Percentiles rank a stretch among this genome's conserved stretches.
Conservation (phyloP, 176 grass and related monocot species). For the Saccharum spontaneum region DNA sequence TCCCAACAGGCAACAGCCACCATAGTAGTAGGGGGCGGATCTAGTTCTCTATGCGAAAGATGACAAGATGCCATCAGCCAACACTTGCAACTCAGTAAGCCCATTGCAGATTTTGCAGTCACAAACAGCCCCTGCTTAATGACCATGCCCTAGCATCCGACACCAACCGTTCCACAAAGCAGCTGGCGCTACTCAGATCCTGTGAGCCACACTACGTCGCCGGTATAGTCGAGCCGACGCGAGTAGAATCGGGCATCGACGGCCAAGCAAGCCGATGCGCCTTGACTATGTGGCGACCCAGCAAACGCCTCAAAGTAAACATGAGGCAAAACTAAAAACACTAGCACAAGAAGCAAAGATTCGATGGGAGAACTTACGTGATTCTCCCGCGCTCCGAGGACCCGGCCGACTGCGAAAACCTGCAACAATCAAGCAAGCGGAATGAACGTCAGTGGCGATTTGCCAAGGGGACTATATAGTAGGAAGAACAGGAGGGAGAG, state of each 20-base stretch:
- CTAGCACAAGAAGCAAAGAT: neutral
- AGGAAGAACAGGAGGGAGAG: neutral
- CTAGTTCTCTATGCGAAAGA: neutral
- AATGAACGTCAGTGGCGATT: slow-evolving; percentile 6
- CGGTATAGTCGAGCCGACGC: too few species aligned
- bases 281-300: too few species aligned
- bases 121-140: neutral
- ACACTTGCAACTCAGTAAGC: neutral
- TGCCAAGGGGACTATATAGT: neutral
- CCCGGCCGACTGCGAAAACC: neutral
- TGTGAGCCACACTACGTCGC: too few species aligned
- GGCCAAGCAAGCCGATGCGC: too few species aligned
- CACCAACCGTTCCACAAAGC: neutral
- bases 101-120: neutral
- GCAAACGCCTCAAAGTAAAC: neutral
- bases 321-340: neutral
- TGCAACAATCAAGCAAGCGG: neutral
- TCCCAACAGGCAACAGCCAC: neutral
- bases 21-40: neutral
- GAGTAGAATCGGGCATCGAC: too few species aligned
- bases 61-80: neutral
- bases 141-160: too few species aligned
- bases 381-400: slow-evolving; percentile 14
- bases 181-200: neutral
- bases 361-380: slow-evolving; percentile 3